Percentiles rank a stretch among this genome's conserved stretches.
Evolutionary conservation across 768 basidiomycete genomes (phyloP).

Genomic region (Lactifluus piperatus): DNA sequence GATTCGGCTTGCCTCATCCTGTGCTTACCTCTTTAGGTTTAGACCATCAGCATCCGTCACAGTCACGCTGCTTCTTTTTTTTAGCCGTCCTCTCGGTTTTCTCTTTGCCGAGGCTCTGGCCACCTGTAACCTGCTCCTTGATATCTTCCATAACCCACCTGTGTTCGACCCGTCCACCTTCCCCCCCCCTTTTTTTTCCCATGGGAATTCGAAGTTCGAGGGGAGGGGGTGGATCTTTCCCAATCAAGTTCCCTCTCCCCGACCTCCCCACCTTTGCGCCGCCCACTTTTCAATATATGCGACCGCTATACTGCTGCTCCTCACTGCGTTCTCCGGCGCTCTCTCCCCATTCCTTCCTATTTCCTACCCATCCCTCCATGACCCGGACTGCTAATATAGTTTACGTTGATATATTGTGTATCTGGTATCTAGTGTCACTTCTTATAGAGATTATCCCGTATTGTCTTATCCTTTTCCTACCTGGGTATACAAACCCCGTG

Average conservation of each 20-base stretch:
- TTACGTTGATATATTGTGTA: neutral
- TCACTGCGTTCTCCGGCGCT: neutral
- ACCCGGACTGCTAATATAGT: neutral
- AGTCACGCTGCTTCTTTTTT: conserved; percentile 9
- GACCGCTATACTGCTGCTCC: neutral
- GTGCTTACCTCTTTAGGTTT: conserved; percentile 16
- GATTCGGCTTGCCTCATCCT: conserved; percentile 20
- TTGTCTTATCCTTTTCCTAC: neutral
- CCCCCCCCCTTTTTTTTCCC: conserved; percentile 20
- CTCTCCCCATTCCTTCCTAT: neutral
- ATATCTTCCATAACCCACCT: conserved; percentile 5
- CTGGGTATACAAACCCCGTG: neutral
- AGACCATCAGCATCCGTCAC: conserved; percentile 16
- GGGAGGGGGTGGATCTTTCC: conserved; percentile 13
- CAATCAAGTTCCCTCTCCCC: conserved; percentile 6
- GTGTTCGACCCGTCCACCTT: conserved; percentile 16
- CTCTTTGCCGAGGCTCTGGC: conserved; percentile 11
- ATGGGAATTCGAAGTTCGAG: conserved; percentile 21
- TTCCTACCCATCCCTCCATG: neutral
- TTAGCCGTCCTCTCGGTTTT: conserved; percentile 9
- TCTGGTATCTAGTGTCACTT: neutral
- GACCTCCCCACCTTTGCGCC: conserved; percentile 10
- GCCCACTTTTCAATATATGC: neutral
- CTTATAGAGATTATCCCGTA: neutral
- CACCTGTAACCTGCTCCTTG: conserved; percentile 7